Conservation (phyloP, 2,329 filamentous ascomycete species). For the Xylaria sp. region DNA sequence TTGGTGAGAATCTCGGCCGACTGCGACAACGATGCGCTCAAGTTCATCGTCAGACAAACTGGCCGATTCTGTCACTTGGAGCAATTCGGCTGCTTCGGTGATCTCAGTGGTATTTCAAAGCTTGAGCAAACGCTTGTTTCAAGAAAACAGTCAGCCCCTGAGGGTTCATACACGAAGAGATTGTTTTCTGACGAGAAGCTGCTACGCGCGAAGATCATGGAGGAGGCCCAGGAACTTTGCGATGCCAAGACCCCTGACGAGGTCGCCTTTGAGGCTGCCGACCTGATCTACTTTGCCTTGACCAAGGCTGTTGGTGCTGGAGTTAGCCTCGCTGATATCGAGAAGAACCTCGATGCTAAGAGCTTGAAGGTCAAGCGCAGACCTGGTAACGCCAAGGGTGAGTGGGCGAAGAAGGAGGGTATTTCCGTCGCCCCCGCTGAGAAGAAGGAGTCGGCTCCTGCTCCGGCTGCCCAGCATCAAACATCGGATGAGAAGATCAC, state of each 20-base stretch:
- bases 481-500: slow-evolving; percentile 51
- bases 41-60: slow-evolving; percentile 84
- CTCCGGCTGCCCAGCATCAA: slow-evolving; percentile 40
- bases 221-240: slow-evolving; percentile 93
- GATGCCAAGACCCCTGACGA: slow-evolving; percentile 77
- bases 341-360: slow-evolving; percentile 89
- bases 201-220: slow-evolving; percentile 92
- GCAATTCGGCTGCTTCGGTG: slow-evolving; percentile 87
- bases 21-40: slow-evolving; percentile 88
- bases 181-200: slow-evolving; percentile 90
- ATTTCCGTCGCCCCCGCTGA: slow-evolving; percentile 42
- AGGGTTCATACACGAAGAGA: slow-evolving; percentile 87
- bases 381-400: slow-evolving; percentile 88
- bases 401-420: slow-evolving; percentile 80
- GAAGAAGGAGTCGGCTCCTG: slow-evolving; percentile 33
- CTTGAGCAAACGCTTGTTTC: slow-evolving; percentile 82
- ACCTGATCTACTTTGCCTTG: slow-evolving; percentile 91
- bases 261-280: slow-evolving; percentile 88
- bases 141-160: slow-evolving; percentile 75
- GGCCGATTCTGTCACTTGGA: slow-evolving; percentile 93
- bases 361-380: slow-evolving; percentile 91
- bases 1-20: slow-evolving; percentile 79
- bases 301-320: slow-evolving; percentile 83
- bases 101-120: slow-evolving; percentile 72
- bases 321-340: slow-evolving; percentile 81